Evolutionary conservation across 352 stramenopile genomes (phyloP).

Genomic region (Nothophytophthora sp.): DNA sequence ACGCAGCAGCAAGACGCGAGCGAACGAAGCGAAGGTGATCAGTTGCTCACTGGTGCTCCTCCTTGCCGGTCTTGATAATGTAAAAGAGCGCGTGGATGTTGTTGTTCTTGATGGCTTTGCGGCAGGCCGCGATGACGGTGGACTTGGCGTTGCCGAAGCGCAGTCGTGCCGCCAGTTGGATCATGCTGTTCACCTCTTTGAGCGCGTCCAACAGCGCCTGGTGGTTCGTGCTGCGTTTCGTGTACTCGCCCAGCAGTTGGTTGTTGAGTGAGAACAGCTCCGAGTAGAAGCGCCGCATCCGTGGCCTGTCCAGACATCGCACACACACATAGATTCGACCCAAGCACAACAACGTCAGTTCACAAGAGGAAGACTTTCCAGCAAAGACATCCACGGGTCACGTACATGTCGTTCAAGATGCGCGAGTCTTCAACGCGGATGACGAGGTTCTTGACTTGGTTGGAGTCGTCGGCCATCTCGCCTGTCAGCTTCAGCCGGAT

Average conservation of each 20-base stretch:
- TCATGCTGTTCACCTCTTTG: conserved; percentile 93
- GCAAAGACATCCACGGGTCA: conserved; percentile 1
- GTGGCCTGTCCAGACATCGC: conserved; percentile 29
- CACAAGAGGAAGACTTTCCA: not conserved
- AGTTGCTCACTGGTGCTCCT: conserved; percentile 62
- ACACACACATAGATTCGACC: conserved; percentile 2
- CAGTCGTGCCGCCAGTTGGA: conserved; percentile 88
- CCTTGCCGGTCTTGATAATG: conserved; percentile 84
- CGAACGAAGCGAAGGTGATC: no score
- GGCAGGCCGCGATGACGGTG: conserved; percentile 78
- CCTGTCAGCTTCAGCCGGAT: conserved; percentile 90
- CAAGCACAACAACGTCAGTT: not conserved
- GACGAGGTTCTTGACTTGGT: conserved; percentile 91
- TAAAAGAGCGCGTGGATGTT: conserved; percentile 88
- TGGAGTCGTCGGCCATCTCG: conserved; percentile 93
- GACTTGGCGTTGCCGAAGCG: conserved; percentile 87
- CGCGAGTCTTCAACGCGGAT: conserved; percentile 92
- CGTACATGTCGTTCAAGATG: conserved; percentile 92
- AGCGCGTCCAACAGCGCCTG: conserved; percentile 88
- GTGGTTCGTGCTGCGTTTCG: conserved; percentile 92
- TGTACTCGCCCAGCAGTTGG: conserved; percentile 91
- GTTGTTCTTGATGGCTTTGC: conserved; percentile 91
- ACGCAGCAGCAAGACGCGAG: no score
- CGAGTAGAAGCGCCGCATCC: conserved; percentile 89
- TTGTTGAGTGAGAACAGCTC: conserved; percentile 92